phyloP scores from a whole-genome alignment of 176 grass and related monocot genomes.

The Rhynchospora breviuscula region DNA sequence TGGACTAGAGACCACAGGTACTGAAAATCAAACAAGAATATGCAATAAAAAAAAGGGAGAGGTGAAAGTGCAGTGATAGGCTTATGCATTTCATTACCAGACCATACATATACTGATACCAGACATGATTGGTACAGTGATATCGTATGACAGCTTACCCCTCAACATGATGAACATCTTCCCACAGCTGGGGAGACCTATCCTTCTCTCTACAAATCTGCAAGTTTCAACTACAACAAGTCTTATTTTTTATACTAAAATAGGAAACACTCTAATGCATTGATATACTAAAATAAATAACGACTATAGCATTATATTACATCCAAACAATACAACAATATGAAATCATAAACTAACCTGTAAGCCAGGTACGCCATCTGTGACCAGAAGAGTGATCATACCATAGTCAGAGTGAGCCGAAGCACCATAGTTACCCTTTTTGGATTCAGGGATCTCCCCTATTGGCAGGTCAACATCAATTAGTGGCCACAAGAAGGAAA shows the following conservation, averaged over 20 bases:
- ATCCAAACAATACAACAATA: neutral
- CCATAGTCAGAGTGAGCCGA: conserved; percentile 77
- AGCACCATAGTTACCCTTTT: conserved; percentile 59
- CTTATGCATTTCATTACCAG: neutral
- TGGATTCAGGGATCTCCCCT: conserved; percentile 38
- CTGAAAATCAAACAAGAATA: no score
- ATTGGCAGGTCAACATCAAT: neutral
- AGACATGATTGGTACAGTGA: neutral
- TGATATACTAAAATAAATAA: conserved; percentile 15
- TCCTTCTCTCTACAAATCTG: conserved; percentile 94
- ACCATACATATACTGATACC: neutral
- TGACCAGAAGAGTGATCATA: conserved; percentile 52
- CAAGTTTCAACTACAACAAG: neutral
- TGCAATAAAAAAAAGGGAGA: neutral
- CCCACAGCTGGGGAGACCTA: conserved; percentile 63
- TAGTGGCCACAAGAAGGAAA: neutral
- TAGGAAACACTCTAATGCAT: no score
- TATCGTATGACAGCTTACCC: conserved; percentile 37
- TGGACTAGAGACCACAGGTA: no score
- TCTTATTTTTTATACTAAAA: no score
- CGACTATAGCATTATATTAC: neutral
- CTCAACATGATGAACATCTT: conserved; percentile 67
- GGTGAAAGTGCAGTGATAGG: neutral
- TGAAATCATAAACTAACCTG: conserved; percentile 35
- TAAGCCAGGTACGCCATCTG: conserved; percentile 68